Conservation (phyloP, 192 early-diverging fungal species). For the Linnemannia zychae region DNA sequence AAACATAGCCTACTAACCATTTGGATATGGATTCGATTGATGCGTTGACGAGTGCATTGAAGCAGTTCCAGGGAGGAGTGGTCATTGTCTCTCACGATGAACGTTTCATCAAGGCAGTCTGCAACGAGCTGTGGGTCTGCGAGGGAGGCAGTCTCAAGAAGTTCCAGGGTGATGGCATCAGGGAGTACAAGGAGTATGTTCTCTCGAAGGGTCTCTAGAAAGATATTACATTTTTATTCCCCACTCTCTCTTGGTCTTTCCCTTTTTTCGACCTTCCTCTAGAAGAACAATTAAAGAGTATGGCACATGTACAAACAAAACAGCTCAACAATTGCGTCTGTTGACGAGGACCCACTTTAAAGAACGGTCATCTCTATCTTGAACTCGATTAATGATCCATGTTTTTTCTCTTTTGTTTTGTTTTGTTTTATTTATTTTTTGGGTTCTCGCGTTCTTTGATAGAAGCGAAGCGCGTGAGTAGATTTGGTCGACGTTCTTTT, state of each 20-base stretch:
- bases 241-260: not conserved
- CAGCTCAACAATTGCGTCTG: not conserved
- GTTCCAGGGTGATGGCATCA: constrained; percentile 91
- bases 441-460: not conserved
- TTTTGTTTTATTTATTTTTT: not conserved
- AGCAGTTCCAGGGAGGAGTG: constrained; percentile 93
- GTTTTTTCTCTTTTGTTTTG: not conserved
- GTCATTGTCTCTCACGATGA: constrained; percentile 99
- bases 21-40: constrained; percentile 96
- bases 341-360: not conserved
- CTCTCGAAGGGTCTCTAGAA: constrained; percentile 55
- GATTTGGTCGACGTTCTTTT: not conserved
- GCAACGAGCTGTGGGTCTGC: constrained; percentile 95
- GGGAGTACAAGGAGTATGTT: constrained; percentile 77
- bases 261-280: not conserved
- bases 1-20: constrained; percentile 87
- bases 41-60: constrained; percentile 88
- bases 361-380: not conserved
- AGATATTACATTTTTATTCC: not conserved
- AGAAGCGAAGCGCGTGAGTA: not conserved
- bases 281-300: constrained; percentile 9
- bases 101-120: constrained; percentile 91
- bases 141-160: constrained; percentile 82
- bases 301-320: not conserved
- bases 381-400: constrained; percentile 1